Evolutionary conservation across 495 filamentous ascomycete species (phyloP).

Genomic region (Parmelia sp.): DNA sequence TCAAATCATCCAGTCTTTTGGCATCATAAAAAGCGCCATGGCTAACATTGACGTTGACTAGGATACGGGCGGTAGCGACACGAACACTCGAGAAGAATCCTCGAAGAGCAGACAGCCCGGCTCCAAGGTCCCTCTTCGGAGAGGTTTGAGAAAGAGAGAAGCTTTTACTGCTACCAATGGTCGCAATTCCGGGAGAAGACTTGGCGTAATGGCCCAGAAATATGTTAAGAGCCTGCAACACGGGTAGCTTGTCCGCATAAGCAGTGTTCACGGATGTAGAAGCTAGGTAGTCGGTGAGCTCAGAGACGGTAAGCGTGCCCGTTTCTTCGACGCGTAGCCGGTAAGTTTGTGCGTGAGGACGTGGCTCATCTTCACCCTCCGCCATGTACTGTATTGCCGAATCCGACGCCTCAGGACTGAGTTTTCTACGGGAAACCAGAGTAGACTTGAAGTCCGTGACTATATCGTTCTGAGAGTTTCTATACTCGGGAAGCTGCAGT

Average conservation of each 20-base stretch:
- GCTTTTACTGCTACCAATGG: slow-evolving; percentile 18
- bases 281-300: slow-evolving; percentile 48
- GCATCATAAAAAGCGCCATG: too few relatives aligned
- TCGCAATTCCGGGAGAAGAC: slow-evolving; percentile 24
- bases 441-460: neutral
- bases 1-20: too few relatives aligned
- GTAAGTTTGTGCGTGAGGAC: slow-evolving; percentile 38
- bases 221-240: slow-evolving; percentile 44
- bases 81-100: slow-evolving; percentile 65
- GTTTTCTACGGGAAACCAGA: neutral
- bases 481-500: slow-evolving; percentile 26
- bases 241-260: slow-evolving; percentile 33
- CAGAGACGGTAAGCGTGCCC: slow-evolving; percentile 41
- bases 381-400: slow-evolving; percentile 39
- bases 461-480: neutral
- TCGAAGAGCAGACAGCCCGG: slow-evolving; percentile 46
- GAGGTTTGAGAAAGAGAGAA: slow-evolving; percentile 20
- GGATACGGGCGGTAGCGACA: slow-evolving; percentile 50
- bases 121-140: slow-evolving; percentile 21
- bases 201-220: slow-evolving; percentile 37
- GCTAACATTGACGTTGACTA: neutral
- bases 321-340: slow-evolving; percentile 40
- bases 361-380: slow-evolving; percentile 39
- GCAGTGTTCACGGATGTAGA: slow-evolving; percentile 40
- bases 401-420: slow-evolving; percentile 17